phyloP scores from a whole-genome alignment of 352 stramenopile species.

The Phytophthora melonis region DNA sequence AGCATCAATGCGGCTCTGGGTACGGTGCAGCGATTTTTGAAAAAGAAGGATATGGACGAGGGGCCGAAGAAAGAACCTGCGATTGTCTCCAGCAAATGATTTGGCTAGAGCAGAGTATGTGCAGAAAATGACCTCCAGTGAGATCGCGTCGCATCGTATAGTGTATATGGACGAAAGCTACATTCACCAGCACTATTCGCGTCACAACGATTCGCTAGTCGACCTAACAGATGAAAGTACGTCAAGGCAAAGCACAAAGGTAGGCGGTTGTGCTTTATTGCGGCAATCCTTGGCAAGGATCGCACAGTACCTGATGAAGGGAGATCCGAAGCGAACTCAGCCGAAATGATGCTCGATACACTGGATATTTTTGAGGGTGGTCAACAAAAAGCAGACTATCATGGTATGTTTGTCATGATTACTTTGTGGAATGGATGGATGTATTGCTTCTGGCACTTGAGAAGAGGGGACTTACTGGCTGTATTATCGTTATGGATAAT shows the following conservation, averaged over 20 bases:
- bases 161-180: constrained; percentile 45
- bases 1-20: neutral
- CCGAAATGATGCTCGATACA: neutral
- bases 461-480: neutral
- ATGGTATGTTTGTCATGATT: constrained; percentile 36
- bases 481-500: constrained; percentile 24
- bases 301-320: constrained; percentile 7
- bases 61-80: neutral
- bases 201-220: constrained; percentile 6
- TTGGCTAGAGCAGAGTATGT: constrained; percentile 11
- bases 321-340: neutral
- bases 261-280: no score
- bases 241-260: neutral
- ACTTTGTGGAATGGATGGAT: constrained; percentile 21
- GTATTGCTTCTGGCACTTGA: constrained; percentile 1
- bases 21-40: neutral
- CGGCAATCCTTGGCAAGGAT: neutral
- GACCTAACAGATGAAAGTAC: constrained; percentile 29
- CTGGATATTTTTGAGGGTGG: constrained; percentile 32
- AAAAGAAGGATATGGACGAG: constrained; percentile 1
- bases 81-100: constrained; percentile 7
- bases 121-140: constrained; percentile 4
- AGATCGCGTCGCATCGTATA: constrained; percentile 7
- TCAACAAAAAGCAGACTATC: constrained; percentile 7
- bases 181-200: constrained; percentile 31